Evolutionary conservation across 2,329 filamentous ascomycete species (phyloP).

Genomic region (Gliomastix tumulicola): DNA sequence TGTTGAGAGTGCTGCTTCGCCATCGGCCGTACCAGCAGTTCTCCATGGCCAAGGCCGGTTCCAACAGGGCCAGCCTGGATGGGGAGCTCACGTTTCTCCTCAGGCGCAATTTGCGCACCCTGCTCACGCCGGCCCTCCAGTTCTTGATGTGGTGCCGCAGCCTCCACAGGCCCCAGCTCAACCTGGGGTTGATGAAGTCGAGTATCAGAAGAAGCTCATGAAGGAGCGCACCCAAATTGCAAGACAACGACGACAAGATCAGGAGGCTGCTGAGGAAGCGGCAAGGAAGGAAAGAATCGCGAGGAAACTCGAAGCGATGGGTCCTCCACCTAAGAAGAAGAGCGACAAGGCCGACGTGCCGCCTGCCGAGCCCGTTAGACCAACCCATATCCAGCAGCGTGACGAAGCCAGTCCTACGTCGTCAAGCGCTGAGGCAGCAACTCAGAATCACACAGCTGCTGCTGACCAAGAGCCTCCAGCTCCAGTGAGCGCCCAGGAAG

Average conservation of each 20-base stretch:
- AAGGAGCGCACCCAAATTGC: slow-evolving; percentile 62
- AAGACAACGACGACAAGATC: slow-evolving; percentile 59
- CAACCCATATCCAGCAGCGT: slow-evolving; percentile 26
- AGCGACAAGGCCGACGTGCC: slow-evolving; percentile 43
- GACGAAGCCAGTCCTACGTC: slow-evolving; percentile 7
- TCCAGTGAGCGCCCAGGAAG: neutral
- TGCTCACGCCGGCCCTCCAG: slow-evolving; percentile 16
- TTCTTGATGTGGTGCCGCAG: slow-evolving; percentile 3
- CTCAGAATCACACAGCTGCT: too few relatives aligned
- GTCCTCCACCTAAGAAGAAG: slow-evolving; percentile 55
- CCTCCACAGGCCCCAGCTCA: slow-evolving; percentile 19
- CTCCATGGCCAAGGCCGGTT: slow-evolving; percentile 16
- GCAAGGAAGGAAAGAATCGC: slow-evolving; percentile 64
- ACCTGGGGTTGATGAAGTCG: slow-evolving; percentile 39
- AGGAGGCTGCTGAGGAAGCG: slow-evolving; percentile 67
- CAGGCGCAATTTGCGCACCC: slow-evolving; percentile 30
- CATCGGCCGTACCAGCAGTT: slow-evolving; percentile 15
- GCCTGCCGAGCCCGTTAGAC: slow-evolving; percentile 26
- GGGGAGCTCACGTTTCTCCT: slow-evolving; percentile 32
- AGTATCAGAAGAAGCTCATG: slow-evolving; percentile 66
- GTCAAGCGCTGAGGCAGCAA: neutral
- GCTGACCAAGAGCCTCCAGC: too few relatives aligned
- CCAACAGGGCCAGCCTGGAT: slow-evolving; percentile 15
- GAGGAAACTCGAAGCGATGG: slow-evolving; percentile 65
- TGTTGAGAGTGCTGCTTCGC: slow-evolving; percentile 43